phyloP scores from a whole-genome alignment of 73 alveolate species.

The Effrenium voratum region DNA sequence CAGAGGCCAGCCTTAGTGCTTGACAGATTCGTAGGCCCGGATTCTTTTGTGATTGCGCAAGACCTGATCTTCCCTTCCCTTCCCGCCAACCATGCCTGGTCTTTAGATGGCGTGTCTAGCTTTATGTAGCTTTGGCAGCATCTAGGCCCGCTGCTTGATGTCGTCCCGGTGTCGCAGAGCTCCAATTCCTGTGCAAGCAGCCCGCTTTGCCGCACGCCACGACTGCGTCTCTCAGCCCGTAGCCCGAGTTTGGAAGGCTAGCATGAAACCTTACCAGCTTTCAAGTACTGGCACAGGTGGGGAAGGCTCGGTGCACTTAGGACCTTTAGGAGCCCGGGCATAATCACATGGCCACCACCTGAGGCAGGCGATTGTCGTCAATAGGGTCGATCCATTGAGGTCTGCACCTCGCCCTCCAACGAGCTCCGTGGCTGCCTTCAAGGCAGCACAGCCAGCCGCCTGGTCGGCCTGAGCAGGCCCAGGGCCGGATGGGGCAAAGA shows the following conservation, averaged over 20 bases:
- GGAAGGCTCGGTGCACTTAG: not conserved
- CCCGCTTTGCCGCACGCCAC: not conserved
- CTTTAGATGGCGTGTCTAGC: not conserved
- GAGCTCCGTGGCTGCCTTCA: slow-evolving; percentile 71
- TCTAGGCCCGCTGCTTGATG: slow-evolving; percentile 46
- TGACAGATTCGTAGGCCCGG: too few relatives aligned
- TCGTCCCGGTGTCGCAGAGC: slow-evolving; percentile 86
- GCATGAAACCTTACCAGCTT: slow-evolving; percentile 62
- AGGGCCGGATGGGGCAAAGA: not conserved
- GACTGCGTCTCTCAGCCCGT: too few relatives aligned
- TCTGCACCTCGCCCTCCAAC: slow-evolving; percentile 54
- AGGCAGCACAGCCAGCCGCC: slow-evolving; percentile 92
- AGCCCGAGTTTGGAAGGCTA: slow-evolving; percentile 92
- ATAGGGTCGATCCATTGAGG: not conserved
- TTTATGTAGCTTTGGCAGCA: not conserved
- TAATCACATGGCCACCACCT: slow-evolving; percentile 90
- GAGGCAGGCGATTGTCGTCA: not conserved
- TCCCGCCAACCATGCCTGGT: not conserved
- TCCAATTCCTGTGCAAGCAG: slow-evolving; percentile 38
- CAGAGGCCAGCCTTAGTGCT: slow-evolving; percentile 52
- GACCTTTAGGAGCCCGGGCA: not conserved
- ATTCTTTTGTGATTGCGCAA: not conserved
- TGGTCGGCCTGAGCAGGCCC: slow-evolving; percentile 58
- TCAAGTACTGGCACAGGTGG: not conserved
- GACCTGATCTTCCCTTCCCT: not conserved